Conservation (phyloP, 2,329 filamentous ascomycete species). For the Byssochlamys sp. region DNA sequence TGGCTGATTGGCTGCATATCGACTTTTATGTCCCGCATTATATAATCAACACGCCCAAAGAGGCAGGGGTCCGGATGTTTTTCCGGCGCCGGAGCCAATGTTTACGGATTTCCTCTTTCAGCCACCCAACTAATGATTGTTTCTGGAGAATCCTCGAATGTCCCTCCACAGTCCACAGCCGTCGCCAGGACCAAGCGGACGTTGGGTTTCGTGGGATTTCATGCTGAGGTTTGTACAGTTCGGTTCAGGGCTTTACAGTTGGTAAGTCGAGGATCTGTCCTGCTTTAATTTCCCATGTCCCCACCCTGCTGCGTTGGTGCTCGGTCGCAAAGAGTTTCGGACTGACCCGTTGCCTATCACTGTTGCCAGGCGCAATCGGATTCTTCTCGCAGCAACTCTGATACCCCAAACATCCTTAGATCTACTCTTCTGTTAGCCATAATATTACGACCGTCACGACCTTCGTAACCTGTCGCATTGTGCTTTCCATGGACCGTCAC, state of each 20-base stretch:
- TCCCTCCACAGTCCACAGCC: not conserved
- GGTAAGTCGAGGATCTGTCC: not conserved
- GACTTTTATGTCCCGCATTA: not conserved
- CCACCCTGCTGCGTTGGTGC: not conserved
- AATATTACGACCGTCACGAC: constrained; percentile 15
- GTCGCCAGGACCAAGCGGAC: not conserved
- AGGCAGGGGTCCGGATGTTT: constrained; percentile 15
- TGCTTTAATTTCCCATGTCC: not conserved
- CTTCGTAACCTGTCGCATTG: not conserved
- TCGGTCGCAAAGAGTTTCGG: constrained; percentile 2
- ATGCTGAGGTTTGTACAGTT: not conserved
- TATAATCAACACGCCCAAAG: not conserved
- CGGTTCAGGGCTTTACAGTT: not conserved
- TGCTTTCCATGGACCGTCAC: constrained; percentile 3
- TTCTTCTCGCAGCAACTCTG: not conserved
- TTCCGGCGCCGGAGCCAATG: constrained; percentile 19
- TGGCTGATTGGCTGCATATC: not conserved
- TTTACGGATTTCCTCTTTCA: constrained; percentile 32
- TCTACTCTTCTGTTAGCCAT: constrained; percentile 11
- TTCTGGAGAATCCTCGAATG: not conserved
- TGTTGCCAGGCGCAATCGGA: not conserved
- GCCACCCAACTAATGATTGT: constrained; percentile 6
- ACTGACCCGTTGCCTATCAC: not conserved
- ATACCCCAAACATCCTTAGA: not conserved
- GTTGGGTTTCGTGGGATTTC: not conserved